These are phyloP conservation scores for Alternaria conjuncta DNA, from an alignment of 2,329 filamentous ascomycete genomes.

Conservation along the genomic window DNA sequence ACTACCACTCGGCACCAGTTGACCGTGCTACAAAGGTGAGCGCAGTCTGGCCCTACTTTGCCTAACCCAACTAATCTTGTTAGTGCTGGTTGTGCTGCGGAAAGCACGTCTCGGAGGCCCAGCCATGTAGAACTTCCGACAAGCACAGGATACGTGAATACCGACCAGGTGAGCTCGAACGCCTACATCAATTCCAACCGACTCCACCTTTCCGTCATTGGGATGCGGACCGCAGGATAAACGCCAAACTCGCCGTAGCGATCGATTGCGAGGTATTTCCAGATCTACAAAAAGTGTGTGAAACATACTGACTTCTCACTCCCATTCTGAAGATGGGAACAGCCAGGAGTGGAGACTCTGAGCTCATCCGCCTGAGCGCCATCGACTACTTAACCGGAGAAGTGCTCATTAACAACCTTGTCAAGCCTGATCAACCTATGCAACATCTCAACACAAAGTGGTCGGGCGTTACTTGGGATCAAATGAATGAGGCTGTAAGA, in stretches of 20 bases:
- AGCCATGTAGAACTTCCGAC: constrained; percentile 11
- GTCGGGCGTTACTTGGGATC: constrained; percentile 55
- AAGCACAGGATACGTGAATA: constrained; percentile 9
- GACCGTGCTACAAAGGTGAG: neutral
- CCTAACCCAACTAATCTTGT: neutral
- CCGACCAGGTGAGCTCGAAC: constrained; percentile 9
- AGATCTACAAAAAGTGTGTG: neutral
- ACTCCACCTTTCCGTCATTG: constrained; percentile 3
- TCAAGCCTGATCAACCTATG: constrained; percentile 57
- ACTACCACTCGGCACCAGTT: neutral
- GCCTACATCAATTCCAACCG: constrained; percentile 12
- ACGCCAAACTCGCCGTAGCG: constrained; percentile 43
- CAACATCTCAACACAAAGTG: constrained; percentile 58
- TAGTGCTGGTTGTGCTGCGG: constrained; percentile 21
- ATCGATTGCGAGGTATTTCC: constrained; percentile 58
- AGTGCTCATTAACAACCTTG: constrained; percentile 59
- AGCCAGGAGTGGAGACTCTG: constrained; percentile 52
- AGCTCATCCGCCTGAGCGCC: constrained; percentile 60
- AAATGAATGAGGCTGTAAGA: constrained; percentile 49
- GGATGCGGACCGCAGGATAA: neutral
- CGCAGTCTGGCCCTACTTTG: too few relatives aligned
- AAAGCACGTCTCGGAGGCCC: constrained; percentile 3
- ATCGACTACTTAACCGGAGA: constrained; percentile 58
- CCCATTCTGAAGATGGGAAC: constrained; percentile 55
- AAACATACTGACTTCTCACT: neutral